A percentile compares a stretch with the other conserved stretches of the same genome.
phyloP scores from a whole-genome alignment of 805 yeast genomes.

The Wickerhamiella lipophila region DNA sequence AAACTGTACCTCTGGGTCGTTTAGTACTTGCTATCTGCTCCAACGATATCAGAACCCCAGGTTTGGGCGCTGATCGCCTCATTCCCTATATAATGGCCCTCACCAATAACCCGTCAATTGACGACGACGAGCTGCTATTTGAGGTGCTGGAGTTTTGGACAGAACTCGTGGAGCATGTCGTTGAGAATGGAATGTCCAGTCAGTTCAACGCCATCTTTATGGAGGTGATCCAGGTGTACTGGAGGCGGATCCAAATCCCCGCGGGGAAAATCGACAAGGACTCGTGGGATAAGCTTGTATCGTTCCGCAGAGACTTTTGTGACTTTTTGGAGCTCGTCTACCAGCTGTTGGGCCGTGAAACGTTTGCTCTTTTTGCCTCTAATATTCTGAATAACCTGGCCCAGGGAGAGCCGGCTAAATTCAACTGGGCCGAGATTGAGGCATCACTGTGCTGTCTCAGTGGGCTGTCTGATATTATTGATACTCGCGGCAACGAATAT shows the following conservation, averaged over 20 bases:
- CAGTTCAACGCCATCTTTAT: slow-evolving; percentile 27
- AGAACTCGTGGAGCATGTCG: slow-evolving; percentile 24
- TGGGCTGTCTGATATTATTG: slow-evolving; percentile 43
- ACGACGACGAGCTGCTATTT: slow-evolving; percentile 24
- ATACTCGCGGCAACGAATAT: slow-evolving; percentile 27
- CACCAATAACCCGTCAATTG: slow-evolving; percentile 16
- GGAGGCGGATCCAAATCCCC: slow-evolving; percentile 47
- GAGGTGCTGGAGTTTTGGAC: slow-evolving; percentile 29
- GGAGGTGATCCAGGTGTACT: slow-evolving; percentile 48
- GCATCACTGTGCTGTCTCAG: slow-evolving; percentile 47
- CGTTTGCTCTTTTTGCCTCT: slow-evolving; percentile 35
- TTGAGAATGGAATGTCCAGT: slow-evolving; percentile 23
- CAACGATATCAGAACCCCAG: slow-evolving; percentile 13
- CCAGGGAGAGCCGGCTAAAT: not conserved
- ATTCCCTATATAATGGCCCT: slow-evolving; percentile 16
- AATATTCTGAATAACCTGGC: slow-evolving; percentile 3
- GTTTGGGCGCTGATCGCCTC: slow-evolving; percentile 8
- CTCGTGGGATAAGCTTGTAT: slow-evolving; percentile 44
- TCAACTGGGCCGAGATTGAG: slow-evolving; percentile 38
- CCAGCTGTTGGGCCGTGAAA: slow-evolving; percentile 44
- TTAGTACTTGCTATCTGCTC: slow-evolving; percentile 16
- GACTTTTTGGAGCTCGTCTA: slow-evolving; percentile 66
- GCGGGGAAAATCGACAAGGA: slow-evolving; percentile 14
- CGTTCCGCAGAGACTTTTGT: slow-evolving; percentile 59
- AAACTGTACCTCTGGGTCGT: slow-evolving; percentile 14